These are phyloP conservation scores for Cladosporium sp. DNA, from an alignment of 2,329 filamentous ascomycete species.

Conservation along the genomic window DNA sequence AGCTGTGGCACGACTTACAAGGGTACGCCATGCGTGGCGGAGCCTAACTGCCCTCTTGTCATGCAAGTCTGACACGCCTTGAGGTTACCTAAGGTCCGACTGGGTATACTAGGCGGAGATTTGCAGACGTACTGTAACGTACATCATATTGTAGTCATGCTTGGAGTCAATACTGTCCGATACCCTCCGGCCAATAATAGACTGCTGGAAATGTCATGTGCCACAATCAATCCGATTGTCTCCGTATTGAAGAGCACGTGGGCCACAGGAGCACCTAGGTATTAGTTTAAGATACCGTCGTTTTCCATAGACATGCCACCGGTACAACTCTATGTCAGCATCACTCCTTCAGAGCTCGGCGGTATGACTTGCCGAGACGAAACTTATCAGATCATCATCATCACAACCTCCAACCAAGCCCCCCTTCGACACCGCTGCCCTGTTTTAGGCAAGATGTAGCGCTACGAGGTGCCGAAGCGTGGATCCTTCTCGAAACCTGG, in stretches of 20 bases:
- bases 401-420: background rate
- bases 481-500: background rate
- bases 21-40: conserved; percentile 2
- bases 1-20: background rate
- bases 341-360: conserved; percentile 3
- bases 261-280: background rate
- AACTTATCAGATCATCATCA: background rate
- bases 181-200: background rate
- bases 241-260: conserved; percentile 9
- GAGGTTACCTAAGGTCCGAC: background rate
- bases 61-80: conserved; percentile 13
- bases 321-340: background rate
- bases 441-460: background rate
- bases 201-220: background rate
- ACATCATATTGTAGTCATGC: background rate
- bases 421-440: background rate
- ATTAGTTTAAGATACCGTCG: background rate
- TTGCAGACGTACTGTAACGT: background rate
- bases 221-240: conserved; percentile 1
- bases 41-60: background rate
- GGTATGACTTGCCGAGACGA: background rate
- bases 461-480: background rate
- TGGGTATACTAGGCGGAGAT: background rate
- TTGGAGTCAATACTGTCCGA: background rate
- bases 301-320: background rate